Base-by-base conservation (phyloP, 2,329 filamentous ascomycete species). In the Phaeosphaeria sp. region DNA sequence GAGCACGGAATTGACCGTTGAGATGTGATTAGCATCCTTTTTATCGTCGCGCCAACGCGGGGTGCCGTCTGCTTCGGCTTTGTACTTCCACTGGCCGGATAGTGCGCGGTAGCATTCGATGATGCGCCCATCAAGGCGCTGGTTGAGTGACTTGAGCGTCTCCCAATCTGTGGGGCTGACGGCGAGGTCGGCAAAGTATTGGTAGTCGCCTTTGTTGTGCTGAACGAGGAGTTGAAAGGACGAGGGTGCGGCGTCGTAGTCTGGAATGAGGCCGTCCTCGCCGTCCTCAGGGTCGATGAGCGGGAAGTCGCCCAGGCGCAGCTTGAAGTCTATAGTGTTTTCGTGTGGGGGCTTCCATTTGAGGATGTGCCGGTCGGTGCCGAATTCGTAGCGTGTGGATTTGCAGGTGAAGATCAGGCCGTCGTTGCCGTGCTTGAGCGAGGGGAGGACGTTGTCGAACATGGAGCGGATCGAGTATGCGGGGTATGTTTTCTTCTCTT, bases 331-430 rank as follows among this genome's bases (percentile, higher is more conserved):
- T 66, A 99, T 88, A 0, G 93, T 96, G 80, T 99, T 99, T 77
- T 99, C 95, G 64, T 91, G 84, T 3, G 92, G 92, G 0, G 94
- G 93, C 79, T 99, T 99, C 95, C 95, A 99, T 78, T 99, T 99
- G 41, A 99, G 82, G 62, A 97, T 99, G 75, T 97, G 90, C 50
- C 87, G 87, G 77, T 99, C 95, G 13, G 95, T 99, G 65, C 95
- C 95, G 65, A 90, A 89, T 68, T 89, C 89, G 81, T 99, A 99
- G 10, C 89, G 85, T 18, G 91, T 92, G 68, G 88, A 90, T 63
- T 91, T 88, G 79, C 94, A 97, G n/a, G 95, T 98, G 79, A 98
- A 99, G 72, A 99, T 97, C 47, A 99, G 85, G 6, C 95, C 95
- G 75, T 99, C 95, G 76, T 97, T 98, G 61, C 94, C 93, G 74